A percentile compares a stretch with the other conserved stretches of the same genome.
Conservation (phyloP, 2,329 filamentous ascomycete genomes). For the Aspergillus sp. region DNA sequence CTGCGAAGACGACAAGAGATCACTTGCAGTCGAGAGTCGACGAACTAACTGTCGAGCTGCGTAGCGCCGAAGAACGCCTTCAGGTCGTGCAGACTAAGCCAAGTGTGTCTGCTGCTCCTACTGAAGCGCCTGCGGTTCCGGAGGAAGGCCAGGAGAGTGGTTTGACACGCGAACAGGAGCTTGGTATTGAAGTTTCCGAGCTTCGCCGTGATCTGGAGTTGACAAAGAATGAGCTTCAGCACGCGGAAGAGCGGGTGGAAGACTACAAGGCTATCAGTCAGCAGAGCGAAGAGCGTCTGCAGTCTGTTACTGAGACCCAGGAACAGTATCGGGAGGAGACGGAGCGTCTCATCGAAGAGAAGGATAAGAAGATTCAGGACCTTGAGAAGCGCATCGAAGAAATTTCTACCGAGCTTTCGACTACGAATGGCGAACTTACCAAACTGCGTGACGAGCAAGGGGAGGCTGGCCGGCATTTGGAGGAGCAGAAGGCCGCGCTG, state of each 20-base stretch:
- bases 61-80: constrained; percentile 83
- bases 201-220: constrained; percentile 85
- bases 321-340: constrained; percentile 89
- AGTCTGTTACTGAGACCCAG: constrained; percentile 75
- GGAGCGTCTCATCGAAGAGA: constrained; percentile 72
- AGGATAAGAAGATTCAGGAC: constrained; percentile 77
- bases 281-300: constrained; percentile 80
- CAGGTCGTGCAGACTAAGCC: constrained; percentile 79
- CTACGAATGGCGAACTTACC: constrained; percentile 79
- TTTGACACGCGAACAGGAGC: constrained; percentile 71
- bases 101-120: constrained; percentile 59
- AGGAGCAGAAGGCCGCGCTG: constrained; percentile 78
- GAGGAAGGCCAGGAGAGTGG: constrained; percentile 57
- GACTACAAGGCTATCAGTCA: constrained; percentile 89
- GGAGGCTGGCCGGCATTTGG: constrained; percentile 68
- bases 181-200: constrained; percentile 80
- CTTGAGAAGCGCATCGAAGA: constrained; percentile 82
- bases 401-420: constrained; percentile 76
- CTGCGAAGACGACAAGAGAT: constrained; percentile 82
- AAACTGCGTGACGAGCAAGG: constrained; percentile 77
- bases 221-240: constrained; percentile 76
- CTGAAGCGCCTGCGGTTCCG: constrained; percentile 44
- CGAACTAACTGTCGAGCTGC: constrained; percentile 83
- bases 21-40: constrained; percentile 86
- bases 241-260: constrained; percentile 76